Evolutionary conservation across 768 basidiomycete species (phyloP).

Genomic region (Phylloporus sp.): DNA sequence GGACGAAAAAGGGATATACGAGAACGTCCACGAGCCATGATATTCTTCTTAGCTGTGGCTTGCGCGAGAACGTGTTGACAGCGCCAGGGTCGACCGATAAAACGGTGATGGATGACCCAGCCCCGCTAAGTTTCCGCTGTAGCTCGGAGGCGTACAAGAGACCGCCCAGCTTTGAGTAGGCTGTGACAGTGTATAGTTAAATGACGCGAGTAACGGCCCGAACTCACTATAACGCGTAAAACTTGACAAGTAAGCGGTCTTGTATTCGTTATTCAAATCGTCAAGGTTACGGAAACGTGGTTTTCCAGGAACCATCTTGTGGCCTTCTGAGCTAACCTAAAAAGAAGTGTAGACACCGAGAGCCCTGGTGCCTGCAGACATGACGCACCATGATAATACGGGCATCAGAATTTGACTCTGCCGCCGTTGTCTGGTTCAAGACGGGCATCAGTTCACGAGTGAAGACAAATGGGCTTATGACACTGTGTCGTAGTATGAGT

Average conservation of each 20-base stretch:
- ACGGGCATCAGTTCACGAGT: slow-evolving; percentile 53
- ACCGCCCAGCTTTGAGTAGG: slow-evolving; percentile 47
- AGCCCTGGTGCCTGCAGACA: not conserved
- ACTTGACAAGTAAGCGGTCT: slow-evolving; percentile 10
- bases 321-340: slow-evolving; percentile 34
- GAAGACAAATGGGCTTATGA: slow-evolving; percentile 54
- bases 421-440: slow-evolving; percentile 46
- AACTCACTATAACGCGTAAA: slow-evolving; percentile 34
- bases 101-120: slow-evolving; percentile 27
- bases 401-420: slow-evolving; percentile 48
- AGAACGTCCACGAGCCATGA: slow-evolving; percentile 19
- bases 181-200: slow-evolving; percentile 27
- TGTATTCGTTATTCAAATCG: slow-evolving; percentile 36
- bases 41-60: slow-evolving; percentile 14
- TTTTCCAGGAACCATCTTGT: slow-evolving; percentile 19
- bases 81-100: slow-evolving; percentile 30
- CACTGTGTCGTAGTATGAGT: slow-evolving; percentile 23
- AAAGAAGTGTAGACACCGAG: not conserved
- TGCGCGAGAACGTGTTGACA: slow-evolving; percentile 30
- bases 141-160: slow-evolving; percentile 48
- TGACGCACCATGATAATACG: slow-evolving; percentile 53
- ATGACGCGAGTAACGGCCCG: fast-evolving
- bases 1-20: slow-evolving; percentile 16
- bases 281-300: slow-evolving; percentile 30
- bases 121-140: slow-evolving; percentile 38